Base-by-base conservation (phyloP, 1,284 basidiomycete genomes). In the Termitomyces sp. region DNA sequence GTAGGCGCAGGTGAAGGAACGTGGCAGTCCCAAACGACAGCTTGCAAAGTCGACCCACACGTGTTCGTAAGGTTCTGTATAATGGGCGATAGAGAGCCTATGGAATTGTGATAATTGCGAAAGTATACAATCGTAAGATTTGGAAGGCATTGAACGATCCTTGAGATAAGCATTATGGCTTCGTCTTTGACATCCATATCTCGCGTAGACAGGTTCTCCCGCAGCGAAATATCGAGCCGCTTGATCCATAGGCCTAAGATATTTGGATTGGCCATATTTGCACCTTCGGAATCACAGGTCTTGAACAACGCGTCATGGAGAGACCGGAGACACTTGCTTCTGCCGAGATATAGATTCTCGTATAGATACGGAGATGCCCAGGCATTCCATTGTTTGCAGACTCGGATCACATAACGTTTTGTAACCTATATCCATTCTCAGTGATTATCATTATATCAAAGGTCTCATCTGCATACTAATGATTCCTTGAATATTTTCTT, bases 371-470 rank as follows among this genome's bases (percentile, higher is more conserved):
- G 70, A 26, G 55, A 57, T 15, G 71, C 66, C 43, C 74, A 60
- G 15, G 61, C 59, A 49, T 66, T 67, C 74, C 74, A 76, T 49
- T 63, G 57, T 51, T 61, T 74, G 61, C 69, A 76, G 30, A 77
- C 75, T 1, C 66, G 66, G 1, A 73, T 66, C 26, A 77, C 58
- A 52, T 63, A 57, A 5, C 68, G 62, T 55, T 71, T 72, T 24
- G 70, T 73, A 36, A 68, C 30, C 56, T 73, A 55, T 5, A 33
- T 15, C 17, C 6, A 24, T 24, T 33, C 7, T 50, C 46, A 39
- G 24, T 24, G 2, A 41, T 38, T 33, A 4, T 36, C 6, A 15
- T 8, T 5, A 6, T 33, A 36, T 26, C 2, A 28, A 1, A 38
- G 9, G 28, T 24, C 13, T 45, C 17, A 21, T 12, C 28, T 8